Evolutionary conservation across 2,329 filamentous ascomycete species (phyloP).

Genomic region (Gaeumannomyces sp.): DNA sequence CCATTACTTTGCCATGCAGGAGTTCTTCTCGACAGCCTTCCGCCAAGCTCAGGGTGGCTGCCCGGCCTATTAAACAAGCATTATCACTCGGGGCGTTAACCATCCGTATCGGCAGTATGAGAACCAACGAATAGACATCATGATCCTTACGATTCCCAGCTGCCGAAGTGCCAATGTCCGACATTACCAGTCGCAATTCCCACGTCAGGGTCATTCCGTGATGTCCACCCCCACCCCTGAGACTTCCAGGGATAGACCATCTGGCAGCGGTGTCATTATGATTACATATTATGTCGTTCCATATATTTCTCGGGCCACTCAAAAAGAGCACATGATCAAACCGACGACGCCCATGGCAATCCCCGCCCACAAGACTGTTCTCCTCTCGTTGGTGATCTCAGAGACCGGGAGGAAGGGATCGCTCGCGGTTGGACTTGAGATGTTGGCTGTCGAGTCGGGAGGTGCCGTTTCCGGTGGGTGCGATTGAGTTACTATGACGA

Average conservation of each 20-base stretch:
- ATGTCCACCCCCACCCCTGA: background rate
- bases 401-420: conserved; percentile 13
- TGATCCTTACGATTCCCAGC: background rate
- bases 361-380: conserved; percentile 20
- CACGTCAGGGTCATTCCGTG: no score
- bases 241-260: background rate
- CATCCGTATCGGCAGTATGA: background rate
- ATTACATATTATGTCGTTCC: conserved; percentile 2
- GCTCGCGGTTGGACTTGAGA: conserved; percentile 4
- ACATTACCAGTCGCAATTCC: background rate
- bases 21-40: conserved; percentile 81
- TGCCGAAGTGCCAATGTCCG: background rate
- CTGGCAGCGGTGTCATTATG: background rate
- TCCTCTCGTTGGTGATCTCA: conserved; percentile 17
- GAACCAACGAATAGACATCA: background rate
- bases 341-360: conserved; percentile 21
- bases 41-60: conserved; percentile 57
- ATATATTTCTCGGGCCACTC: conserved; percentile 9
- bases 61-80: conserved; percentile 38
- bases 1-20: conserved; percentile 93
- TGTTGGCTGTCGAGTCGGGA: background rate
- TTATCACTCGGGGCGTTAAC: background rate
- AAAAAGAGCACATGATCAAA: conserved; percentile 22
- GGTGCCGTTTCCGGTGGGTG: background rate
- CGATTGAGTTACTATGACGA: background rate